phyloP scores from a whole-genome alignment of 2,329 filamentous ascomycete genomes.

The Chaetomium sp. region DNA sequence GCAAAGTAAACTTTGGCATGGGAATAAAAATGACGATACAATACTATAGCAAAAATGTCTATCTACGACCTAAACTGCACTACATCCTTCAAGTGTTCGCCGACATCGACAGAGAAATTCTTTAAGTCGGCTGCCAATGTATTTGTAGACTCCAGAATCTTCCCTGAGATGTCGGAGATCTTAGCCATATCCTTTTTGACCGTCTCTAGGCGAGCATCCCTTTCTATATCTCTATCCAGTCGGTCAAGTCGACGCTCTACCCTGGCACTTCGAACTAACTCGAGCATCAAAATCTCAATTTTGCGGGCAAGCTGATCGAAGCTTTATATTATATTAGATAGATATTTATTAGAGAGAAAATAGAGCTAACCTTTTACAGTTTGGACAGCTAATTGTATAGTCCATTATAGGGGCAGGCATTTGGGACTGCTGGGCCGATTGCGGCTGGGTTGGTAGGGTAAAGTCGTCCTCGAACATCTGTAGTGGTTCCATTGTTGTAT shows the following conservation, averaged over 20 bases:
- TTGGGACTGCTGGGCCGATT: not conserved
- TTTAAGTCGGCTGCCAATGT: constrained; percentile 1
- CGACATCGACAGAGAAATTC: constrained; percentile 2
- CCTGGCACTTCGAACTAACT: not conserved
- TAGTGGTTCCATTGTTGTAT: not conserved
- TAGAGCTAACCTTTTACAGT: not conserved
- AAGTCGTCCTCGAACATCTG: not conserved
- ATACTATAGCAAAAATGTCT: too few species aligned
- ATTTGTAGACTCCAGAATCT: not conserved
- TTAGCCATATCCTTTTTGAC: not conserved
- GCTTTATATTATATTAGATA: not conserved
- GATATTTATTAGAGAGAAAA: not conserved
- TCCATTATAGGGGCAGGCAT: not conserved
- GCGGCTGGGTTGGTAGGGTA: not conserved
- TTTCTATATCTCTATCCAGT: not conserved
- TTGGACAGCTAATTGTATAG: not conserved
- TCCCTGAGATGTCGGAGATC: not conserved
- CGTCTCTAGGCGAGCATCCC: not conserved
- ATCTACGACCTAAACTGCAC: not conserved
- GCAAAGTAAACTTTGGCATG: too few species aligned
- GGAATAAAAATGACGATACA: too few species aligned
- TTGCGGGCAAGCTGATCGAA: not conserved
- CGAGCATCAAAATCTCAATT: not conserved
- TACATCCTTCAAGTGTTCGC: not conserved
- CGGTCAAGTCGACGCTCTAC: not conserved